phyloP scores from a whole-genome alignment of 345 rosid species.

The Brassica incana region DNA sequence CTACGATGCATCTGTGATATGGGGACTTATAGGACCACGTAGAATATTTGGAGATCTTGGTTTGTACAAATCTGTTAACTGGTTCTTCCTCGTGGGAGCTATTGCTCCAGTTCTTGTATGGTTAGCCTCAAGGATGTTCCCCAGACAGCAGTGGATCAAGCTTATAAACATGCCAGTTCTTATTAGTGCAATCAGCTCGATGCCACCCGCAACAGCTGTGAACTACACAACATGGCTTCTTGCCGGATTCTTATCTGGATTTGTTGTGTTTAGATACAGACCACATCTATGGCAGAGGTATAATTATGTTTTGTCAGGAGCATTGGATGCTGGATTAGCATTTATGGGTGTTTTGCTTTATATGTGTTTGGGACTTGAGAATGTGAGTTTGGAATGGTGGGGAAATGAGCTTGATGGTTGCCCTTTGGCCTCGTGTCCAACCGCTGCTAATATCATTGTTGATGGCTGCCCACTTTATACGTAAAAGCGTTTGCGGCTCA shows the following conservation, averaged over 20 bases:
- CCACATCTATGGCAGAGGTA: constrained; percentile 83
- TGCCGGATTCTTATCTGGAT: constrained; percentile 82
- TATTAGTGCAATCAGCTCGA: constrained; percentile 73
- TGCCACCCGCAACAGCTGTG: constrained; percentile 99
- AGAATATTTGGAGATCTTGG: constrained; percentile 91
- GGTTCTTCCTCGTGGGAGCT: constrained; percentile 90
- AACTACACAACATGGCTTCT: constrained; percentile 91
- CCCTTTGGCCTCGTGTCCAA: constrained; percentile 83
- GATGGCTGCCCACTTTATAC: constrained; percentile 82
- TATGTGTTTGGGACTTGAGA: constrained; percentile 77
- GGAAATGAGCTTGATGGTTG: constrained; percentile 98
- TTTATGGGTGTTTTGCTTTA: constrained; percentile 92
- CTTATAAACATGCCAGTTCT: constrained; percentile 93
- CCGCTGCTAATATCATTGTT: constrained; percentile 59
- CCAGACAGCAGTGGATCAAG: constrained; percentile 74
- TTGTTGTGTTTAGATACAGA: constrained; percentile 68
- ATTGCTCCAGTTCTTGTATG: constrained; percentile 78
- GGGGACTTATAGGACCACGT: constrained; percentile 93
- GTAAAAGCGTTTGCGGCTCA: constrained; percentile 17
- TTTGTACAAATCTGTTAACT: constrained; percentile 66
- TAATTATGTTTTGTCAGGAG: constrained; percentile 91
- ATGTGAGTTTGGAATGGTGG: constrained; percentile 81
- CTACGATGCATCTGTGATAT: constrained; percentile 91
- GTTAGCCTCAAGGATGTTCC: constrained; percentile 76
- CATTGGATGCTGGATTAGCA: constrained; percentile 91